A percentile compares a stretch with the other conserved stretches of the same genome.
Conservation (phyloP, 176 grass and related monocot species). For the Aegilops bicornis region DNA sequence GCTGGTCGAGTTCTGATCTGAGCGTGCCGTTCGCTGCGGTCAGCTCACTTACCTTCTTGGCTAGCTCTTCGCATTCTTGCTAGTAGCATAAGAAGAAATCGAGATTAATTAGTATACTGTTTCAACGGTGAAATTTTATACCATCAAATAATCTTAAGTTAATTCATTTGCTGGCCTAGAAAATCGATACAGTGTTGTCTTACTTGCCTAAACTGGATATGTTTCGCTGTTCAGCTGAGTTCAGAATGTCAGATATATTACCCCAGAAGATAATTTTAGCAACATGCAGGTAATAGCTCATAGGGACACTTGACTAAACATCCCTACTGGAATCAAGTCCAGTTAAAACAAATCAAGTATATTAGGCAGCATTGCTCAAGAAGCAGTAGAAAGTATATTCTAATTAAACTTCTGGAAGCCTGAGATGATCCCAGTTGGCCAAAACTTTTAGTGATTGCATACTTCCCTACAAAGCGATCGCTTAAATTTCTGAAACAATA, state of each 20-base stretch:
- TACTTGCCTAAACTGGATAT: neutral
- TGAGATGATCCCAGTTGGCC: neutral
- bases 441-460: neutral
- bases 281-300: neutral
- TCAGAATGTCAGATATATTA: neutral
- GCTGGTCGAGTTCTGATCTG: constrained; percentile 48
- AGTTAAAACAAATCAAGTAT: neutral
- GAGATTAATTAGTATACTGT: neutral
- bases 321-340: neutral
- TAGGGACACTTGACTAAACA: neutral
- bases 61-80: constrained; percentile 81
- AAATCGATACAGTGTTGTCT: neutral
- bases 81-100: constrained; percentile 29
- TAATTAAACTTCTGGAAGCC: neutral
- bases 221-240: neutral
- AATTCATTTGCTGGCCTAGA: neutral
- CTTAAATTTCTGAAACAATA: neutral
- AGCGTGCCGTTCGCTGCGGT: constrained; percentile 35
- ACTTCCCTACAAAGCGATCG: neutral
- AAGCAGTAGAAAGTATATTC: neutral
- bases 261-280: neutral
- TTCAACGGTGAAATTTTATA: neutral
- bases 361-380: neutral
- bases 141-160: neutral
- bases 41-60: constrained; percentile 54